Conservation (phyloP, 441 rosid species). For the Bruguiera hainesii region DNA sequence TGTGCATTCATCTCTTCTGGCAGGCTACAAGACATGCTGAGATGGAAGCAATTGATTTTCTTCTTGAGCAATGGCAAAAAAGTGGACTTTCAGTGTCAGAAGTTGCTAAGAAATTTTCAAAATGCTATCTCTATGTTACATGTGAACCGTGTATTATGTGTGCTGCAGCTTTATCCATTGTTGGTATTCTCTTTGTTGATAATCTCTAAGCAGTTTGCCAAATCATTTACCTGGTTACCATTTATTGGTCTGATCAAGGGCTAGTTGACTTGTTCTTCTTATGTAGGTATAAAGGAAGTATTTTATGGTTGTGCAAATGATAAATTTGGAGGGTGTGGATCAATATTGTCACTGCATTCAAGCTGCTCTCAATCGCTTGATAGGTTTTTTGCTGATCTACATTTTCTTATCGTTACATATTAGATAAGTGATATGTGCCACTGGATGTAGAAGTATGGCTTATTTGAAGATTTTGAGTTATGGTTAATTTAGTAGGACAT, state of each 20-base stretch:
- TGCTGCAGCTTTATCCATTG: constrained; percentile 75
- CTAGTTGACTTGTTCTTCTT: not conserved
- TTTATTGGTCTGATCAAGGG: constrained; percentile 2
- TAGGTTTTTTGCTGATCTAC: constrained; percentile 28
- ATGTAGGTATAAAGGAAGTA: constrained; percentile 63
- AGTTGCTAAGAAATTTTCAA: constrained; percentile 62
- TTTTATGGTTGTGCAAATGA: constrained; percentile 79
- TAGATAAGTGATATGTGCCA: not conserved
- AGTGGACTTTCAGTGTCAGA: constrained; percentile 45
- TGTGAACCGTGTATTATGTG: constrained; percentile 99
- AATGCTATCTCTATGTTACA: constrained; percentile 68
- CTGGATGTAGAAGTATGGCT: not conserved
- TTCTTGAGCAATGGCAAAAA: constrained; percentile 59
- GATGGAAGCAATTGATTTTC: constrained; percentile 86
- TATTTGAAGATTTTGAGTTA: not conserved
- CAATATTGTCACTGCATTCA: constrained; percentile 59
- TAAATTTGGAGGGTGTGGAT: constrained; percentile 92
- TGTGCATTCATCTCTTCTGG: constrained; percentile 10
- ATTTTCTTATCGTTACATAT: no score
- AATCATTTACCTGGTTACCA: not conserved
- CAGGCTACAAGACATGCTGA: constrained; percentile 94
- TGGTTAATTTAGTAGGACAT: not conserved
- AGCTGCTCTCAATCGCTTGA: constrained; percentile 26
- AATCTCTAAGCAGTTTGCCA: not conserved
- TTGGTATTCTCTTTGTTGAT: constrained; percentile 38